Conservation (phyloP, 192 early-diverging fungal genomes). For the Podochytrium sp. region DNA sequence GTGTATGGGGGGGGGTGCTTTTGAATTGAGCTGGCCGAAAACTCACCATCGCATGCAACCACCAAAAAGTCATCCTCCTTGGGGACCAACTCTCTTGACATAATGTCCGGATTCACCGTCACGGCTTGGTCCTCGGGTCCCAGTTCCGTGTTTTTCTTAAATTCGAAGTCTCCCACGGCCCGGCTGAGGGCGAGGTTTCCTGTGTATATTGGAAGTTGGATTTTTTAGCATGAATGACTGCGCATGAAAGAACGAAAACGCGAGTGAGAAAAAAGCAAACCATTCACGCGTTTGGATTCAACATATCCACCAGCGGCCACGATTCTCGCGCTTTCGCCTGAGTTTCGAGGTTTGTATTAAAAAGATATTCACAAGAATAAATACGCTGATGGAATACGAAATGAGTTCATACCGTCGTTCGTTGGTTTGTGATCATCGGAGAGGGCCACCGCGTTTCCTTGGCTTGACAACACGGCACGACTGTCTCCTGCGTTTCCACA, state of each 20-base stretch:
- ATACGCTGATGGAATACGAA: neutral
- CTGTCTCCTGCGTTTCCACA: conserved; percentile 97
- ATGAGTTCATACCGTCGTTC: conserved; percentile 55
- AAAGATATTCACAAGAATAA: neutral
- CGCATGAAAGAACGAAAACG: neutral
- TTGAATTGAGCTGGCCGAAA: neutral
- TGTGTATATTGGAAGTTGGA: conserved; percentile 23
- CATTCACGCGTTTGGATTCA: conserved; percentile 96
- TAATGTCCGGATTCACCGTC: conserved; percentile 85
- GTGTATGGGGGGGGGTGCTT: no score
- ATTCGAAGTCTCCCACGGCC: conserved; percentile 97
- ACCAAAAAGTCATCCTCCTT: conserved; percentile 90
- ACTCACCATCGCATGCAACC: conserved; percentile 89
- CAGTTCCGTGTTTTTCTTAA: conserved; percentile 83
- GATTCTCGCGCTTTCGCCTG: conserved; percentile 81
- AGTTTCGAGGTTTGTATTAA: conserved; percentile 7
- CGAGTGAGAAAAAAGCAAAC: conserved; percentile 37
- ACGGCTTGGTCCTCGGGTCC: conserved; percentile 89
- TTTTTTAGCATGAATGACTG: neutral
- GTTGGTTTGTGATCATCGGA: conserved; percentile 95
- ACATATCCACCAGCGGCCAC: conserved; percentile 91
- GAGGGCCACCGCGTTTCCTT: conserved; percentile 74
- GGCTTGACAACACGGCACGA: conserved; percentile 79
- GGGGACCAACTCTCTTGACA: conserved; percentile 50
- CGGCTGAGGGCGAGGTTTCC: conserved; percentile 95